A percentile compares a stretch with the other conserved stretches of the same genome.
Conservation (phyloP, 1,284 basidiomycete species). For the Apiotrichum montevideense region DNA sequence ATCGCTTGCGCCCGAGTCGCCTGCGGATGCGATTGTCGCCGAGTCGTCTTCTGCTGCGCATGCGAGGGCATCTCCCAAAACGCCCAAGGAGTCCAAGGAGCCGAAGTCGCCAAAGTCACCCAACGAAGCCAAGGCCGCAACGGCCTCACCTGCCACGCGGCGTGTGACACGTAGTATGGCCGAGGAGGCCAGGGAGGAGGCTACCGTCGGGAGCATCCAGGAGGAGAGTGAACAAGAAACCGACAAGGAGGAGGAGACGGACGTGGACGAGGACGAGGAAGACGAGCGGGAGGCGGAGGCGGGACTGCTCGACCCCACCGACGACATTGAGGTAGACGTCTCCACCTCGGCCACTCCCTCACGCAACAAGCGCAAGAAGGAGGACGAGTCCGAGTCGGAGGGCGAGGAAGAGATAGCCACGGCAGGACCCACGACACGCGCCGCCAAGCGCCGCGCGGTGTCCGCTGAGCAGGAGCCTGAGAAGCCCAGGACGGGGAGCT, state of each 20-base stretch:
- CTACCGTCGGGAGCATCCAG: too few relatives aligned
- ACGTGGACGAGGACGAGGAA: not conserved
- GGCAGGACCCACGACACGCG: not conserved
- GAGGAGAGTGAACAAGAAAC: not conserved
- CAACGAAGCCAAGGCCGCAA: not conserved
- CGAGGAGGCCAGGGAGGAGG: not conserved
- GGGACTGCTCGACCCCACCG: not conserved
- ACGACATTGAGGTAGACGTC: not conserved
- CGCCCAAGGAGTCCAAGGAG: not conserved
- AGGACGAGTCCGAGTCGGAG: not conserved
- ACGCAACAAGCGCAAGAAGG: conserved; percentile 3
- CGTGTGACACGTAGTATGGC: conserved; percentile 1
- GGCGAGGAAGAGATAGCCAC: not conserved
- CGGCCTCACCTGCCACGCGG: not conserved
- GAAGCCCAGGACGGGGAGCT: not conserved
- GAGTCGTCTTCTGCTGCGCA: too few relatives aligned
- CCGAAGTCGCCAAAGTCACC: not conserved
- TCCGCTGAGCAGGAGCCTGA: too few relatives aligned
- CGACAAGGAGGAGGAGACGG: not conserved
- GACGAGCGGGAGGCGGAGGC: not conserved
- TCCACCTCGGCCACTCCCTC: not conserved
- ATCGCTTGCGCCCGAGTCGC: not conserved
- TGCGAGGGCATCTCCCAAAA: not conserved
- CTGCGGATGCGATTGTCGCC: too few relatives aligned
- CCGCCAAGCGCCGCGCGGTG: conserved; percentile 1